These are phyloP conservation scores for Naganishia sp. DNA, from an alignment of 1,284 basidiomycete genomes.

Conservation along the genomic window DNA sequence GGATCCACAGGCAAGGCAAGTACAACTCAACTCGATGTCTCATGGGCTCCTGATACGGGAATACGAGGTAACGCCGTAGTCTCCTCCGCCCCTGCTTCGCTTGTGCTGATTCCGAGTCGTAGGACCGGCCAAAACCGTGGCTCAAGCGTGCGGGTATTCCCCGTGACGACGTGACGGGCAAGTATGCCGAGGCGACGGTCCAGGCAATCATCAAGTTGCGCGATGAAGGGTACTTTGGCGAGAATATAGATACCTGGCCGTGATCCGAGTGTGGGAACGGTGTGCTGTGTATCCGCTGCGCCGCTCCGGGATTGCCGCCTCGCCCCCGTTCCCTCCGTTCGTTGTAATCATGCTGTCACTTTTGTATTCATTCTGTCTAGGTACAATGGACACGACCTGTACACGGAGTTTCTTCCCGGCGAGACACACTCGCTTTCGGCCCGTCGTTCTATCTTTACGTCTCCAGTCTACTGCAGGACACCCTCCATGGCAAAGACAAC, in stretches of 20 bases:
- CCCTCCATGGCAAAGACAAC: constrained; percentile 32
- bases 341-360: neutral
- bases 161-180: constrained; percentile 23
- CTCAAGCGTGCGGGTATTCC: constrained; percentile 4
- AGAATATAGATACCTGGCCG: neutral
- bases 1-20: constrained; percentile 6
- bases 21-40: constrained; percentile 15
- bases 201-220: constrained; percentile 10
- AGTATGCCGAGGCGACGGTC: constrained; percentile 5
- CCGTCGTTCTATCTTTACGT: neutral
- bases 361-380: neutral
- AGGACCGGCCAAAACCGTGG: constrained; percentile 25
- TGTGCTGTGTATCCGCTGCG: too few relatives aligned
- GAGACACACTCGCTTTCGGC: neutral
- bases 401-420: neutral
- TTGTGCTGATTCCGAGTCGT: neutral
- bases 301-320: too few relatives aligned
- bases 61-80: constrained; percentile 17
- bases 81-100: neutral
- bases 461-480: constrained; percentile 17
- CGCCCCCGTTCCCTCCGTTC: too few relatives aligned
- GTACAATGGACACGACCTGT: neutral
- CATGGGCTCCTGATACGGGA: constrained; percentile 14
- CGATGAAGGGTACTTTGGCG: constrained; percentile 7
- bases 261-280: neutral